phyloP scores from a whole-genome alignment of 2,329 filamentous ascomycete species.

The Talaromyces amestolkiae region DNA sequence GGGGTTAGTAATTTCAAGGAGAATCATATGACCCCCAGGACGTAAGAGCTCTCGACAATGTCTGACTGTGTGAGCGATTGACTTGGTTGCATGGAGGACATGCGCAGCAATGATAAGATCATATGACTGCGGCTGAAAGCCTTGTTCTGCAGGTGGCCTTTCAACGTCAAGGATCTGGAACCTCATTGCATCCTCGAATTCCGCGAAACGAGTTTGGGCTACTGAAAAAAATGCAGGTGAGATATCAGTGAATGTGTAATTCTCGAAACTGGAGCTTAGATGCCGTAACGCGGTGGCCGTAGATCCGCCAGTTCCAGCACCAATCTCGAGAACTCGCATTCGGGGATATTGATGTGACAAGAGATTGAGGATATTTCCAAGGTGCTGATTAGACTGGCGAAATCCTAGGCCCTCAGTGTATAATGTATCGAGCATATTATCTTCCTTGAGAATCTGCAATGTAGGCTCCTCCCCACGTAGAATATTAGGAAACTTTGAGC shows the following conservation, averaged over 20 bases:
- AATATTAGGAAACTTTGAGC: constrained; percentile 35
- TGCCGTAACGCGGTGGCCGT: constrained; percentile 36
- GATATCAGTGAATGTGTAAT: constrained; percentile 31
- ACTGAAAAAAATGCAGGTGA: constrained; percentile 12
- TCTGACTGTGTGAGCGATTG: constrained; percentile 23
- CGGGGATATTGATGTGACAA: constrained; percentile 43
- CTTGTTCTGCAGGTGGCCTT: constrained; percentile 29
- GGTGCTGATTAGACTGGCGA: neutral
- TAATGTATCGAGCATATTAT: constrained; percentile 36
- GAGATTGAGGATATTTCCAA: constrained; percentile 30
- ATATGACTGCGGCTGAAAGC: constrained; percentile 28
- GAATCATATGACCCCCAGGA: constrained; percentile 47
- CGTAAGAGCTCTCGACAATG: constrained; percentile 30
- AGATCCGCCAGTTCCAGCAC: constrained; percentile 32
- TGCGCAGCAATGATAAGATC: constrained; percentile 37
- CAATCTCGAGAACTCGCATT: constrained; percentile 45
- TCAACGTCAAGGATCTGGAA: constrained; percentile 32
- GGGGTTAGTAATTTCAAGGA: constrained; percentile 41
- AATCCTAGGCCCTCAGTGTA: constrained; percentile 32
- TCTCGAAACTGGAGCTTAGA: constrained; percentile 21
- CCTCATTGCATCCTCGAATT: constrained; percentile 20
- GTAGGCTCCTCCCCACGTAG: constrained; percentile 36
- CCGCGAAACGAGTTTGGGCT: constrained; percentile 13
- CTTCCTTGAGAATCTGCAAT: constrained; percentile 38
- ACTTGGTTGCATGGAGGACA: constrained; percentile 34